Conservation (phyloP, 768 basidiomycete species). For the Tulasnella sp. region DNA sequence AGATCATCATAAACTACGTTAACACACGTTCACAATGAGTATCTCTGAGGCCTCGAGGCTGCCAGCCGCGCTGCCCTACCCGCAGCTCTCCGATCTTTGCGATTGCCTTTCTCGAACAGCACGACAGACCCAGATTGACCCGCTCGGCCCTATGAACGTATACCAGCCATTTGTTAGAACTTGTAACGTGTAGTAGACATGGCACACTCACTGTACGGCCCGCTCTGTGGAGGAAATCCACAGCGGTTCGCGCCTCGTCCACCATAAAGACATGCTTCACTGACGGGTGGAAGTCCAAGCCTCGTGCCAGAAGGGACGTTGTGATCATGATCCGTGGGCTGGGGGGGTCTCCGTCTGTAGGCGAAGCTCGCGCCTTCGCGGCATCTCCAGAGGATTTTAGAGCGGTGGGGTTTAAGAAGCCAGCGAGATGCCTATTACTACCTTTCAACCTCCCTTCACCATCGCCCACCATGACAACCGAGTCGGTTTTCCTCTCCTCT, state of each 20-base stretch:
- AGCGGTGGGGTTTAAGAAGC: conserved; percentile 43
- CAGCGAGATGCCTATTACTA: conserved; percentile 63
- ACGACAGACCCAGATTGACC: conserved; percentile 60
- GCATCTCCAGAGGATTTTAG: not conserved
- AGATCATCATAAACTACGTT: too few species aligned
- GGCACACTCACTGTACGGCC: conserved; percentile 61
- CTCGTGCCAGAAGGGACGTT: conserved; percentile 82
- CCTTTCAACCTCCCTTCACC: conserved; percentile 50
- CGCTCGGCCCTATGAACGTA: conserved; percentile 5
- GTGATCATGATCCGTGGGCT: conserved; percentile 44
- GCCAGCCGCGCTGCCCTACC: not conserved
- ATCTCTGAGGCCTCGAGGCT: too few species aligned
- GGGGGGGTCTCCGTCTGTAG: not conserved
- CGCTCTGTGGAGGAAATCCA: conserved; percentile 88
- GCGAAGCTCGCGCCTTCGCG: not conserved
- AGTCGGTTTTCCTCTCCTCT: conserved; percentile 45
- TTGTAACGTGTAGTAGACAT: conserved; percentile 17
- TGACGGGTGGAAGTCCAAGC: conserved; percentile 72
- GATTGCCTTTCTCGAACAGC: conserved; percentile 49
- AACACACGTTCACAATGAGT: too few species aligned
- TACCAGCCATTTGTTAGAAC: conserved; percentile 21
- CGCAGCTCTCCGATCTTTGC: not conserved
- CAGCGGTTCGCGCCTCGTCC: conserved; percentile 78
- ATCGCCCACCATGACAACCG: conserved; percentile 43
- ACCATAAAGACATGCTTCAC: conserved; percentile 78